phyloP scores from a whole-genome alignment of 2,329 filamentous ascomycete genomes.

The Fusarium musae region DNA sequence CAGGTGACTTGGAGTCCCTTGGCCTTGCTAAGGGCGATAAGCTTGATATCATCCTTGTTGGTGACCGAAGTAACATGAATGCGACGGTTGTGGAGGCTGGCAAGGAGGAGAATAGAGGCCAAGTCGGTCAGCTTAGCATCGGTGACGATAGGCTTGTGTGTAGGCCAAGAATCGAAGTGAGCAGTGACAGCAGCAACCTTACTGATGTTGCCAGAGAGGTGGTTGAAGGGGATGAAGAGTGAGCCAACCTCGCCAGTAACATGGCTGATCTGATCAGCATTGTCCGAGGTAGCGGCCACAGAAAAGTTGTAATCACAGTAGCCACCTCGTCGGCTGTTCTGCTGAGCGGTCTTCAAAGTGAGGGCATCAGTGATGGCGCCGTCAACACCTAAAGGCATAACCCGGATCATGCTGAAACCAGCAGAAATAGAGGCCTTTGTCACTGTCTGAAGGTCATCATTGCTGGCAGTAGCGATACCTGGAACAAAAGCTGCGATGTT shows the following conservation, averaged over 20 bases:
- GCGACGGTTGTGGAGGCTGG: constrained; percentile 80
- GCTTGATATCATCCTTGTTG: constrained; percentile 79
- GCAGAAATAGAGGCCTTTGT: constrained; percentile 79
- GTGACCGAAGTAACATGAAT: constrained; percentile 84
- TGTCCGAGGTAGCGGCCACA: constrained; percentile 77
- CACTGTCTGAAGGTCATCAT: constrained; percentile 74
- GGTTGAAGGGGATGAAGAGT: constrained; percentile 85
- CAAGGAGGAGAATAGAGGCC: constrained; percentile 81
- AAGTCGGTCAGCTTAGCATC: constrained; percentile 84
- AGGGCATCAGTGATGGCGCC: constrained; percentile 78
- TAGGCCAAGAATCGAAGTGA: constrained; percentile 82
- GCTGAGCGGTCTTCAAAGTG: constrained; percentile 76
- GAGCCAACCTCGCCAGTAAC: constrained; percentile 80
- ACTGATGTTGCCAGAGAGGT: constrained; percentile 83
- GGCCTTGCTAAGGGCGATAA: constrained; percentile 81
- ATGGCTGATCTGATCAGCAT: constrained; percentile 78
- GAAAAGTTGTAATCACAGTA: constrained; percentile 86
- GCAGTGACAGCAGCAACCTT: constrained; percentile 83
- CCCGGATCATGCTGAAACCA: constrained; percentile 83
- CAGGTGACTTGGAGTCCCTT: constrained; percentile 87
- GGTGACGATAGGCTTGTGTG: constrained; percentile 82
- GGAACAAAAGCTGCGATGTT: constrained; percentile 86
- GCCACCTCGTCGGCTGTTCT: constrained; percentile 73
- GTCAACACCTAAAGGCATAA: constrained; percentile 80
- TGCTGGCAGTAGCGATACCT: constrained; percentile 72